These are phyloP conservation scores for Ophiocordyceps camponoti-leonardi DNA, from an alignment of 2,329 filamentous ascomycete genomes.

Conservation along the genomic window DNA sequence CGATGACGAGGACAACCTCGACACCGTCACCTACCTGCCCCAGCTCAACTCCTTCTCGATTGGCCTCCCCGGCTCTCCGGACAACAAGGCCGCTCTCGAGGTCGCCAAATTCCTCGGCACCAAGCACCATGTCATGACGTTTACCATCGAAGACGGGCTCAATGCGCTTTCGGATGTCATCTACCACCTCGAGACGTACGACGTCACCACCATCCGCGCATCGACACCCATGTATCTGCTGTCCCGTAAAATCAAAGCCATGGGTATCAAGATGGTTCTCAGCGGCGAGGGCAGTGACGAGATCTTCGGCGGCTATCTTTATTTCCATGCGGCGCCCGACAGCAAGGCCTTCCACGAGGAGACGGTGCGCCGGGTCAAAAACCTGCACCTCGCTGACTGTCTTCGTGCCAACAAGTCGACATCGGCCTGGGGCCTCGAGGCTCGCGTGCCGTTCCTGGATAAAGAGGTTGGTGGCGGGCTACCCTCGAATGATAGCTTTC, in stretches of 20 bases:
- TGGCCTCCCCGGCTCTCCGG: slow-evolving; percentile 79
- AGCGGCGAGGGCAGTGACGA: slow-evolving; percentile 95
- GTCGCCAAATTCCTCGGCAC: slow-evolving; percentile 95
- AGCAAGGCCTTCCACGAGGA: slow-evolving; percentile 90
- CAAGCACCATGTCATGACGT: slow-evolving; percentile 95
- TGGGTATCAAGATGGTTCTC: slow-evolving; percentile 99
- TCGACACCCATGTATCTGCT: slow-evolving; percentile 98
- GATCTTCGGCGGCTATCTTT: slow-evolving; percentile 96
- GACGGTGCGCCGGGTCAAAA: slow-evolving; percentile 86
- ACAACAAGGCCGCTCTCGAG: slow-evolving; percentile 79
- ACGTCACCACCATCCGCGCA: slow-evolving; percentile 95
- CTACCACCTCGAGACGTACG: slow-evolving; percentile 93
- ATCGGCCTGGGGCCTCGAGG: slow-evolving; percentile 93
- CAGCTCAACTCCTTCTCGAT: slow-evolving; percentile 99
- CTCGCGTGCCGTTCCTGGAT: slow-evolving; percentile 93
- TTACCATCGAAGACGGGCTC: slow-evolving; percentile 92
- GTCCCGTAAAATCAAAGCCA: slow-evolving; percentile 96
- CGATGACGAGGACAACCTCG: slow-evolving; percentile 78
- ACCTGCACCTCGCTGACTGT: slow-evolving; percentile 92
- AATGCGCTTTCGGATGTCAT: slow-evolving; percentile 96
- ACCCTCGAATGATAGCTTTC: neutral
- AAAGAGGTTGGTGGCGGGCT: slow-evolving; percentile 45
- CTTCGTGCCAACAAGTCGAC: slow-evolving; percentile 98
- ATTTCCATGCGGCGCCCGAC: slow-evolving; percentile 90
- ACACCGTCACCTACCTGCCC: slow-evolving; percentile 77